phyloP scores from a whole-genome alignment of 306 rosid species.

The Hippophae tibetana region DNA sequence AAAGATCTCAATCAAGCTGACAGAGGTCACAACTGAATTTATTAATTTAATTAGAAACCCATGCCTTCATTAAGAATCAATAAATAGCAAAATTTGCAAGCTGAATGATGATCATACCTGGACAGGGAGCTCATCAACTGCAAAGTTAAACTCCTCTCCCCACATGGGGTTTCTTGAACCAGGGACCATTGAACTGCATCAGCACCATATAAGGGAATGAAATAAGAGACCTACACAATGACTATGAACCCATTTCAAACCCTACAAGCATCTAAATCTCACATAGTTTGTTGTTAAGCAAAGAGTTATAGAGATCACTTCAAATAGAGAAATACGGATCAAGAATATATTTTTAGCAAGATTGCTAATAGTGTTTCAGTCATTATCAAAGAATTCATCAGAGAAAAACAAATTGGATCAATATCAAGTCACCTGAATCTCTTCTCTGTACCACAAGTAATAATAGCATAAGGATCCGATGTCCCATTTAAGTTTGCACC shows the following conservation, averaged over 20 bases:
- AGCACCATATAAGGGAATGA: conserved; percentile 15
- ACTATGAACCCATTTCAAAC: too few species aligned
- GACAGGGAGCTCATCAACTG: conserved; percentile 92
- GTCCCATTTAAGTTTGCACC: conserved; percentile 97
- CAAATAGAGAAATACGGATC: too few species aligned
- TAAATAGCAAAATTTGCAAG: too few species aligned
- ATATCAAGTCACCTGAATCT: conserved; percentile 62
- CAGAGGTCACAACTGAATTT: too few species aligned
- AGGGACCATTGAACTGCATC: conserved; percentile 94
- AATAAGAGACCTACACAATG: not conserved
- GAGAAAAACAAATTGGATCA: not conserved
- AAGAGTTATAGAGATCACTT: too few species aligned
- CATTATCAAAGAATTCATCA: not conserved
- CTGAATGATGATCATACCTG: conserved; percentile 36
- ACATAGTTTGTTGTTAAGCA: too few species aligned
- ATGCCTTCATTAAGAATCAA: too few species aligned
- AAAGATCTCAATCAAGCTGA: too few species aligned
- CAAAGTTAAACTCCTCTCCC: conserved; percentile 98
- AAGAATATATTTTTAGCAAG: too few species aligned
- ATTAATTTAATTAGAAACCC: too few species aligned
- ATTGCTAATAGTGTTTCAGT: too few species aligned
- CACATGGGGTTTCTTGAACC: conserved; percentile 99
- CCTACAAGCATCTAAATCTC: too few species aligned
- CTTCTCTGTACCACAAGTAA: conserved; percentile 82
- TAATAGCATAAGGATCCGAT: conserved; percentile 91